Evolutionary conservation across 805 yeast species (phyloP), one percentile per base, ranked within the genome.

Genomic region (Scheffersomyces amazonensis): DNA sequence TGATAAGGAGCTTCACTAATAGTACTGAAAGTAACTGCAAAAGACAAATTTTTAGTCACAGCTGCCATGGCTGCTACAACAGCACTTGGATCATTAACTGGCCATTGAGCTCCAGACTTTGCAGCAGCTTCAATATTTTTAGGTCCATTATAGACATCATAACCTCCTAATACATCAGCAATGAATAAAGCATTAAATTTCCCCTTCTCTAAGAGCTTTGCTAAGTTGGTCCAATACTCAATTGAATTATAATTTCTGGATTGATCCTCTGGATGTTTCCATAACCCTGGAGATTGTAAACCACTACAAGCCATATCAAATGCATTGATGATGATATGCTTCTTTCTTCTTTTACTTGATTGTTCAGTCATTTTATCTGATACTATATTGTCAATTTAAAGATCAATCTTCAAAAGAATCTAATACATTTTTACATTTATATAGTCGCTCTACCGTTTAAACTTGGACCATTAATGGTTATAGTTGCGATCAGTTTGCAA

Each of bases 21-120:
- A 3, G 75, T 70, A 17, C 68, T 56, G 32, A 62, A 64, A 3
- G 75, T 71, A 25, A 69, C 53, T 1, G 73, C 76, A 48, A 71
- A 69, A 0, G 64, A 48, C 22, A 71, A 41, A 18, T 60, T 61
- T 39, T 63, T 59, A 6, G 76, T 71, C 5, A 66, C 72, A 2
- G 69, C 58, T n/a, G 76, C 75, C 65, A 71, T 65, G 1, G 69
- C 71, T 3, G 64, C 43, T 6, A 68, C 56, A 6, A 58, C 56
- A 10, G 59, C 54, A 24, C 58, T 50, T 2, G 74, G 74, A 34
- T 66, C 74, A 18, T 53, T 58, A 7, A 63, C 58, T 10, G 74
- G 74, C 56, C 64, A 63, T 42, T 59, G 52, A 36, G 60, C 49
- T 9, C 63, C 53, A 15, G 60, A 46, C 39, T 34, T 48, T 5